Conservation (phyloP, 129 eudicot species). For the Mikania micrantha region DNA sequence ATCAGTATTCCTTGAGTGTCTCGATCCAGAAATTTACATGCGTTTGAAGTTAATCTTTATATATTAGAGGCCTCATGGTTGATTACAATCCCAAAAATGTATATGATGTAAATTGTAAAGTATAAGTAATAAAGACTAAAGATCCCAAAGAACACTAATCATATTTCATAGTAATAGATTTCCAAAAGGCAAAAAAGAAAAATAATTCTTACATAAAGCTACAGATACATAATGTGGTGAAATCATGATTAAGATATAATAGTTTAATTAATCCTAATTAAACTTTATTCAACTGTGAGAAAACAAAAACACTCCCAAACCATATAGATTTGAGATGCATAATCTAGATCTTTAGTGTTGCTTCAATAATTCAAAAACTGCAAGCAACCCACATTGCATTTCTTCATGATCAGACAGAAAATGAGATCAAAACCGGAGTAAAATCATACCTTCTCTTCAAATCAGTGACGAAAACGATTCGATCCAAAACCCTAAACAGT, state of each 20-base stretch:
- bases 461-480: background rate
- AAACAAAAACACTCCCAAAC: background rate
- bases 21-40: background rate
- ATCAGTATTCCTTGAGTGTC: conserved; percentile 8
- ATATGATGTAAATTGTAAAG: conserved; percentile 16
- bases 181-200: too few species aligned
- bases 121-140: conserved; percentile 18
- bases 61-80: conserved; percentile 10
- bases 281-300: background rate
- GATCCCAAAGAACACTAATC: conserved; percentile 11
- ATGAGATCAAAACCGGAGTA: conserved; percentile 5
- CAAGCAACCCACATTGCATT: conserved; percentile 10
- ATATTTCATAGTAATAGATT: too few species aligned
- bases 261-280: conserved; percentile 1
- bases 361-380: background rate
- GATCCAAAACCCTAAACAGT: conserved; percentile 28
- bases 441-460: conserved; percentile 21
- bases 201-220: conserved; percentile 4
- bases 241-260: conserved; percentile 13
- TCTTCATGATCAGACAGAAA: conserved; percentile 14
- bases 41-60: background rate
- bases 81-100: conserved; percentile 1
- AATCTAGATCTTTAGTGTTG: conserved; percentile 14
- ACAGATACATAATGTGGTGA: conserved; percentile 20
- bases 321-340: conserved; percentile 13